phyloP scores from a whole-genome alignment of 2,329 filamentous ascomycete genomes.

The Talaromyces sp. region DNA sequence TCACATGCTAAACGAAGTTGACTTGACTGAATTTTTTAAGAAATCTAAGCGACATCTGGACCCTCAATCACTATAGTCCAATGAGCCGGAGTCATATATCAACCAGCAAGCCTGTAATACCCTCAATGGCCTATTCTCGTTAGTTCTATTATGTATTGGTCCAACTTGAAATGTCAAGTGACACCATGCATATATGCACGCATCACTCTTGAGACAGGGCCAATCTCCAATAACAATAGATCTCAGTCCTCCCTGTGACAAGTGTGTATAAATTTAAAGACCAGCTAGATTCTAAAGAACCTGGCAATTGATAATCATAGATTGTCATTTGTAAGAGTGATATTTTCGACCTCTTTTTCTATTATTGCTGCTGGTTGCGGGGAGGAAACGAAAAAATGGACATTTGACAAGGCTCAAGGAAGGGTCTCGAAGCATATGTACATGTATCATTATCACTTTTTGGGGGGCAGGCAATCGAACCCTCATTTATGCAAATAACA shows the following conservation, averaged over 20 bases:
- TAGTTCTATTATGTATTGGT: neutral
- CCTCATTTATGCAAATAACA: neutral
- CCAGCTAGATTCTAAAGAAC: neutral
- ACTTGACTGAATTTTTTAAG: neutral
- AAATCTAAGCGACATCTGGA: neutral
- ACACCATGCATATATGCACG: neutral
- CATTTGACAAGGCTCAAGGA: neutral
- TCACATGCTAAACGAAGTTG: neutral
- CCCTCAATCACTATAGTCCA: neutral
- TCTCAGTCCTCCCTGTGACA: neutral
- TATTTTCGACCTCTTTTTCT: neutral
- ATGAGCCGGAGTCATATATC: neutral
- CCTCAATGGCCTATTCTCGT: neutral
- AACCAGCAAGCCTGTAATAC: neutral
- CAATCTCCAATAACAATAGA: neutral
- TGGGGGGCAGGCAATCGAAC: neutral
- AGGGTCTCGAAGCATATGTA: neutral
- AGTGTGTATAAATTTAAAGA: neutral
- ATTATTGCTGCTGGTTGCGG: neutral
- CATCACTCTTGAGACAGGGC: neutral
- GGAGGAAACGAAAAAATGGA: neutral
- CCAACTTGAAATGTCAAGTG: neutral
- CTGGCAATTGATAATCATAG: neutral
- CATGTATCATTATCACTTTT: neutral
- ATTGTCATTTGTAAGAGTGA: neutral